These are phyloP conservation scores for Phytopythium aichiense DNA, from an alignment of 352 stramenopile genomes.

Conservation along the genomic window DNA sequence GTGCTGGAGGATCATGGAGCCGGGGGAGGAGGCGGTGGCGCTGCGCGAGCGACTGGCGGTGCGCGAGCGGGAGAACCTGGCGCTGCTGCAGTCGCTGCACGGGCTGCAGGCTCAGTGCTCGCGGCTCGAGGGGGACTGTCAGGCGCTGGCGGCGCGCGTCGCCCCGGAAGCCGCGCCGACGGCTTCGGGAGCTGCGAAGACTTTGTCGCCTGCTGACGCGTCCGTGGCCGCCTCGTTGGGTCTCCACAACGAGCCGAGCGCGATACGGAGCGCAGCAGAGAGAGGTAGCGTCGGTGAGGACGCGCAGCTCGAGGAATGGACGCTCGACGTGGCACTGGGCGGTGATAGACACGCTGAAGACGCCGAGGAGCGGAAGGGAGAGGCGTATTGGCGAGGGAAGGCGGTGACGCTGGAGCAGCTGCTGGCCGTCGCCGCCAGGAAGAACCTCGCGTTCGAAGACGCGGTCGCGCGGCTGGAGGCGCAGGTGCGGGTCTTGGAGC, in stretches of 20 bases:
- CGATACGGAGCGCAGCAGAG: not conserved
- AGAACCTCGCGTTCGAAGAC: slow-evolving; percentile 51
- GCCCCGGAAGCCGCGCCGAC: not conserved
- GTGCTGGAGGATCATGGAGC: not conserved
- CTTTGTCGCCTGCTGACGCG: too few species aligned
- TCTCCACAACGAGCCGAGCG: not conserved
- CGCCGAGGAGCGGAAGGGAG: slow-evolving; percentile 3
- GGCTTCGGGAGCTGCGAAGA: not conserved
- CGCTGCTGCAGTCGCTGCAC: slow-evolving; percentile 40
- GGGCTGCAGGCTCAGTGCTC: slow-evolving; percentile 30
- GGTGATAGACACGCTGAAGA: slow-evolving; percentile 2
- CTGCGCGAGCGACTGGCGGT: slow-evolving; percentile 22
- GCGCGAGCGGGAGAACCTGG: slow-evolving; percentile 38
- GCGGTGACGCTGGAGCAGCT: slow-evolving; percentile 32
- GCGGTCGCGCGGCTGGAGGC: slow-evolving; percentile 32
- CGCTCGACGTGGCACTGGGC: slow-evolving; percentile 9
- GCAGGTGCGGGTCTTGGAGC: slow-evolving; percentile 34
- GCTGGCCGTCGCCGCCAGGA: slow-evolving; percentile 24
- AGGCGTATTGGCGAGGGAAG: slow-evolving; percentile 23
- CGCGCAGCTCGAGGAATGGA: not conserved
- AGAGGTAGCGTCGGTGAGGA: too few species aligned
- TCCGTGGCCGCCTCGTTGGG: too few species aligned
- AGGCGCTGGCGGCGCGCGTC: slow-evolving; percentile 4
- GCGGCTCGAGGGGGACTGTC: not conserved
- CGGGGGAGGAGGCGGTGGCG: not conserved